These are phyloP conservation scores for Suillus decipiens DNA, from an alignment of 768 basidiomycete species.

Conservation along the genomic window DNA sequence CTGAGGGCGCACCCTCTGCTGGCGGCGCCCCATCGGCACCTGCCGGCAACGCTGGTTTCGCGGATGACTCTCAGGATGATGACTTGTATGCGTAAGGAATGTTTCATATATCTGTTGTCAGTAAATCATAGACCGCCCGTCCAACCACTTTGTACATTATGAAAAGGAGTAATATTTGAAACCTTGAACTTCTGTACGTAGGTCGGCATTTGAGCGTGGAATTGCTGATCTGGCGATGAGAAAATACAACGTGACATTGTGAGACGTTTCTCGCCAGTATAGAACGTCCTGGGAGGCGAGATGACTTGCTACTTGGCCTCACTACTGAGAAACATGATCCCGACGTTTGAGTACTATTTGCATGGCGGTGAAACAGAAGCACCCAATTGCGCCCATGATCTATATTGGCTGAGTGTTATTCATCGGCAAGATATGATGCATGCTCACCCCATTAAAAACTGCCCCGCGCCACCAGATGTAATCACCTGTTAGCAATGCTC, in stretches of 20 bases:
- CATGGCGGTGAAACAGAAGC: conserved; percentile 29
- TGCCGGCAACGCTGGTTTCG: conserved; percentile 75
- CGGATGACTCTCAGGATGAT: conserved; percentile 86
- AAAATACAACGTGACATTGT: conserved; percentile 22
- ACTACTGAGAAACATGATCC: neutral
- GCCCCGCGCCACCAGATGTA: conserved; percentile 63
- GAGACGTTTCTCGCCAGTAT: neutral
- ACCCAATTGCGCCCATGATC: conserved; percentile 27
- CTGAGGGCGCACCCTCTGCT: conserved; percentile 57
- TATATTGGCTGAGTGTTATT: conserved; percentile 4
- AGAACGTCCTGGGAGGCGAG: conserved; percentile 20
- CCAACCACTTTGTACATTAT: conserved; percentile 7
- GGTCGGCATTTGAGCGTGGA: conserved; percentile 4
- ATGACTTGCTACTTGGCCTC: neutral
- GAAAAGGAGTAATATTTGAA: conserved; percentile 6
- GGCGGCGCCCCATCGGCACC: conserved; percentile 40
- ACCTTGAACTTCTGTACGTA: neutral
- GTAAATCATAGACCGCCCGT: conserved; percentile 1
- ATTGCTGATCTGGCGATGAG: conserved; percentile 7
- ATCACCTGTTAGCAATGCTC: conserved; percentile 50
- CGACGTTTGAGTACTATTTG: conserved; percentile 23
- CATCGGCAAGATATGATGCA: neutral
- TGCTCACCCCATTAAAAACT: conserved; percentile 49
- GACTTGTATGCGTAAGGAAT: conserved; percentile 77
- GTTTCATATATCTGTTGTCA: neutral